Conservation (phyloP, 352 stramenopile species). For the Globisporangium polare region DNA sequence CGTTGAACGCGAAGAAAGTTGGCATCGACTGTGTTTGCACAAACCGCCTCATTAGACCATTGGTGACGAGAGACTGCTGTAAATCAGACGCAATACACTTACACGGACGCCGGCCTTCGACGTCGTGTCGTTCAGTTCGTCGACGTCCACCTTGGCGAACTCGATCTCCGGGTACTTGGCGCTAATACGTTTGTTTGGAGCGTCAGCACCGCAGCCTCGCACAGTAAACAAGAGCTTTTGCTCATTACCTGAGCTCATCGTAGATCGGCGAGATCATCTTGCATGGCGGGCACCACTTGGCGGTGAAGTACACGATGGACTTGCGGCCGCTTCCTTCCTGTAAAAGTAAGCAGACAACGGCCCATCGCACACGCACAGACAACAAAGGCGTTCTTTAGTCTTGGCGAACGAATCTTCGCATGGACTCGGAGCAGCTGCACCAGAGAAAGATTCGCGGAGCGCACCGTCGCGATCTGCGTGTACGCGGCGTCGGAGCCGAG, state of each 20-base stretch:
- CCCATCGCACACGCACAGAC: neutral
- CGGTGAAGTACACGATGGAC: slow-evolving; percentile 87
- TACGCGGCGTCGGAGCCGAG: slow-evolving; percentile 74
- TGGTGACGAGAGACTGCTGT: neutral
- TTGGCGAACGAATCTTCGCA: neutral
- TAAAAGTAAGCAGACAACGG: slow-evolving; percentile 1
- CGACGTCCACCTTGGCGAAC: slow-evolving; percentile 85
- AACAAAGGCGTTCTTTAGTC: neutral
- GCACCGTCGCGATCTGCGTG: slow-evolving; percentile 58
- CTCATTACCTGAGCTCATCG: slow-evolving; percentile 68
- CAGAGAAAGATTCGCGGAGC: slow-evolving; percentile 6
- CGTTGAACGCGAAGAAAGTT: slow-evolving; percentile 83
- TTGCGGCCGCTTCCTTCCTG: slow-evolving; percentile 64
- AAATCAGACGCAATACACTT: slow-evolving; percentile 17
- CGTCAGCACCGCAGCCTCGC: neutral
- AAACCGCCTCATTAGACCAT: slow-evolving; percentile 6
- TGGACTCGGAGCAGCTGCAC: neutral
- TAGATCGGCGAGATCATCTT: slow-evolving; percentile 90
- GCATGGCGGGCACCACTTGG: slow-evolving; percentile 89
- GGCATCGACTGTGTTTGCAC: slow-evolving; percentile 67
- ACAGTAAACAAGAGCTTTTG: neutral
- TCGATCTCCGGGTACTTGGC: slow-evolving; percentile 60
- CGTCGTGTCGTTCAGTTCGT: slow-evolving; percentile 77
- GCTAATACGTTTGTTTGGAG: slow-evolving; percentile 16
- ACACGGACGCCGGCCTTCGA: slow-evolving; percentile 78